Evolutionary conservation across 306 rosid genomes (phyloP), one percentile per base, ranked within the genome.

Genomic region (Glycine latifolia): DNA sequence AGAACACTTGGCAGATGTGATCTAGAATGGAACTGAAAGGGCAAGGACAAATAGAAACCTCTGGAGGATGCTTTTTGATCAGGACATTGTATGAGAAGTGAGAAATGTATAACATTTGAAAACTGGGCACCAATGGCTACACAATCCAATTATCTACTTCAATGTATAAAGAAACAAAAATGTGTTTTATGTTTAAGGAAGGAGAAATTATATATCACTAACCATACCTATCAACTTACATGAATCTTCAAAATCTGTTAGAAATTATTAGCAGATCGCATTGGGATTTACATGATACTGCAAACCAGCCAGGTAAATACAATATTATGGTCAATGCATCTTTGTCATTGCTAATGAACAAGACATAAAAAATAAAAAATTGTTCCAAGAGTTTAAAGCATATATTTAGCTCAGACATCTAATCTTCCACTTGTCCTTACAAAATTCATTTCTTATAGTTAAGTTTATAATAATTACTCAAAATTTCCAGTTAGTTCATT

Each of bases 21-120:
- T 63, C 48, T 7, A 60, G n/a, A 60, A 60, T 26, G 48, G 11
- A 63, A 63, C 2, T 65, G 71, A 39, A 67, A 67, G 52, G 52
- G 15, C 52, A 7, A 41, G 33, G 14, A 67, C 8, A 7, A 41
- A 41, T n/a, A 39, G 33, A 85, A 86, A 91, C 97, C 94, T 91
- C 86, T 39, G 94, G 90, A 80, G 98, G 93, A 81, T 89, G 85
- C 44, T 91, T 91, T 88, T 91, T 90, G 67, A 93, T 91, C 60
- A 91, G 85, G 70, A 91, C 88, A 84, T 91, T 90, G 55, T 91
- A 82, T 91, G 92, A 71, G 92, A 87, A 62, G 90, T 91, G 92
- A 71, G 92, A 87, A 62, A 91, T 10, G 4, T 26, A 59, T 87
- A 76, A 87, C 56, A 82, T 91, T 91, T 41, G 97, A 93, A 85